Base-by-base conservation (phyloP, 2,329 filamentous ascomycete genomes). In the Penicillium sp. region DNA sequence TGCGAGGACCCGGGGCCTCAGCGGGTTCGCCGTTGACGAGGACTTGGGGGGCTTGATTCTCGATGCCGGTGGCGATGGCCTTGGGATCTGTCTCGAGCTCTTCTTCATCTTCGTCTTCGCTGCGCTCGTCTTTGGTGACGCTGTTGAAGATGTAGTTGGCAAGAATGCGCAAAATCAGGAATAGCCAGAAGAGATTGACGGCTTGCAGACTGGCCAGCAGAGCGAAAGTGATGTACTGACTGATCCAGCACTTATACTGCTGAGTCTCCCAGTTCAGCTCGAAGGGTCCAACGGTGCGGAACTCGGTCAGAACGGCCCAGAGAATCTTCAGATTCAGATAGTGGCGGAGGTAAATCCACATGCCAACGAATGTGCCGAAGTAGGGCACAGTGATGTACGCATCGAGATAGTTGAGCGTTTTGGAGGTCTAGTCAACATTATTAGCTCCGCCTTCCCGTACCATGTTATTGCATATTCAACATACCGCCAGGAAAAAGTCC, bases 271-370 rank as follows among this genome's bases (percentile, higher is more conserved):
- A 79, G 63, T 78, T 74, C 44, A 77, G 65, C 46, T 74, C 70
- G 56, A 74, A 77, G 4, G 76, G 75, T 16, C 76, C 76, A 15
- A 77, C 72, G 34, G 74, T 76, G 39, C 74, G 66, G 65, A 79
- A 79, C 53, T 76, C 71, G 24, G 76, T 77, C 52, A 77, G 59
- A 15, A 74, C 68, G 31, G 74, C 73, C 70, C 75, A 77, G 45
- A 79, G 69, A 47, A 77, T 76, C 58, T 74, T 71, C 48, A 78
- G 65, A 57, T 79, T 79, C 50, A 78, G 67, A 42, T 85, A 90
- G 75, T 97, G 92, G 50, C 92, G 90, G 58, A 93, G 78, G 77
- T 97, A 96, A 66, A 90, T 85, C 92, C 92, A 97, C 55, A 87
- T 79, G 59, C 77, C 77, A 71, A 95, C 87, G 77, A 96, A 96